A percentile compares a stretch with the other conserved stretches of the same genome.
Evolutionary conservation across 176 grass and related monocot species (phyloP).

Genomic region (Musa schizocarpa): DNA sequence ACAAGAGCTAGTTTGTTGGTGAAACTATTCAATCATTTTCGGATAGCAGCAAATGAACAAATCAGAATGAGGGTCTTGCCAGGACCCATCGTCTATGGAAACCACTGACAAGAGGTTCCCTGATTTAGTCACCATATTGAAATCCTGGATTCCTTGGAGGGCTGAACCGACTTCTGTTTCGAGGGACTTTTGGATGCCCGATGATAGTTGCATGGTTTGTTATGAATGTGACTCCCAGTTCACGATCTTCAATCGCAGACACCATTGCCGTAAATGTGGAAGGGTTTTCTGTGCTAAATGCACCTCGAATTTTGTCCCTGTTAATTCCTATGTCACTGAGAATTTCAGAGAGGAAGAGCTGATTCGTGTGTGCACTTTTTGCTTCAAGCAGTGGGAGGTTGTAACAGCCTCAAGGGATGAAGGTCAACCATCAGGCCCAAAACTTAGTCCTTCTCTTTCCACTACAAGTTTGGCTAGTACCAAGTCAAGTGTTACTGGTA

Average conservation of each 20-base stretch:
- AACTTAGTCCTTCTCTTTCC: constrained; percentile 46
- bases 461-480: constrained; percentile 50
- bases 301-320: constrained; percentile 61
- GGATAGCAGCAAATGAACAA: constrained; percentile 18
- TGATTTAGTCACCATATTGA: constrained; percentile 54
- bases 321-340: constrained; percentile 28
- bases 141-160: constrained; percentile 72
- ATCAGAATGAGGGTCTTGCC: constrained; percentile 20
- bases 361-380: constrained; percentile 86
- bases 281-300: constrained; percentile 90
- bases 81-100: constrained; percentile 41
- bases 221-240: constrained; percentile 96
- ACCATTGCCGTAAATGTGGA: constrained; percentile 92
- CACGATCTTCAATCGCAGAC: constrained; percentile 78
- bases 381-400: constrained; percentile 64
- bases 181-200: constrained; percentile 98
- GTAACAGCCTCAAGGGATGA: constrained; percentile 11
- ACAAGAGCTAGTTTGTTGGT: neutral
- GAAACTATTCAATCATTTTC: neutral
- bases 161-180: constrained; percentile 50
- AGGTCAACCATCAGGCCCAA: constrained; percentile 26
- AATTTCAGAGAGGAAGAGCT: constrained; percentile 45
- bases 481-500: constrained; percentile 46
- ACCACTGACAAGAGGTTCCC: constrained; percentile 52
- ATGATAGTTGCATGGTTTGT: constrained; percentile 83